Percentiles rank a stretch among this genome's conserved stretches.
Evolutionary conservation across 495 filamentous ascomycete genomes (phyloP).

Genomic region (Penicillium paxilli): DNA sequence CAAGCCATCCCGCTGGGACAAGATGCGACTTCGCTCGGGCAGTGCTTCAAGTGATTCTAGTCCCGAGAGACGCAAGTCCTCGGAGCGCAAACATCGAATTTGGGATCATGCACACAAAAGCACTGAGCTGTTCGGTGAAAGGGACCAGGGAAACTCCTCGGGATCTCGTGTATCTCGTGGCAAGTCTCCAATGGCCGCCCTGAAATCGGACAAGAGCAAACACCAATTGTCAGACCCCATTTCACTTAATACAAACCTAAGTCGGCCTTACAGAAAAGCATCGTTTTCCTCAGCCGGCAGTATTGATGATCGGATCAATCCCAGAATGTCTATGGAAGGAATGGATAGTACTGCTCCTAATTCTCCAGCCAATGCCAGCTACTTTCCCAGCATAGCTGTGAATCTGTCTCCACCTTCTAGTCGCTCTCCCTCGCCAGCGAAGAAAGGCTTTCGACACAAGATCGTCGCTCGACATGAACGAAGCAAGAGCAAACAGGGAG

Average conservation of each 20-base stretch:
- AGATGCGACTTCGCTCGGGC: constrained; percentile 24
- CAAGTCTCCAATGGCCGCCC: constrained; percentile 10
- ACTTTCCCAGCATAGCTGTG: constrained; percentile 58
- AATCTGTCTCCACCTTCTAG: constrained; percentile 56
- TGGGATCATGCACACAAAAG: constrained; percentile 14
- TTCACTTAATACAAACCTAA: constrained; percentile 7
- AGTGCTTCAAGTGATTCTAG: constrained; percentile 36
- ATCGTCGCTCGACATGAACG: constrained; percentile 45
- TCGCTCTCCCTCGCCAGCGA: constrained; percentile 51
- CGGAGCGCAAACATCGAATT: constrained; percentile 7
- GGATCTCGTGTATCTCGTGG: constrained; percentile 7
- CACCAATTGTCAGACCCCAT: constrained; percentile 5
- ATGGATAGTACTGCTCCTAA: constrained; percentile 48
- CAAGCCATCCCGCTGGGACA: constrained; percentile 23
- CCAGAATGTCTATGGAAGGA: constrained; percentile 47
- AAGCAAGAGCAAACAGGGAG: constrained; percentile 40
- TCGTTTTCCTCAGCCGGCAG: constrained; percentile 42
- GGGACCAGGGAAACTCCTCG: constrained; percentile 4
- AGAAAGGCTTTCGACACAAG: constrained; percentile 45
- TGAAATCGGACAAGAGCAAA: constrained; percentile 1
- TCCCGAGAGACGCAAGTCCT: constrained; percentile 16
- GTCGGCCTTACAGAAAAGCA: constrained; percentile 15
- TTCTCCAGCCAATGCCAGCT: constrained; percentile 43
- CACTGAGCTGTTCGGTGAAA: constrained; percentile 5
- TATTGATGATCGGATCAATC: constrained; percentile 33